Evolutionary conservation across 176 grass and related monocot species (phyloP).

Genomic region (Musa acuminata): DNA sequence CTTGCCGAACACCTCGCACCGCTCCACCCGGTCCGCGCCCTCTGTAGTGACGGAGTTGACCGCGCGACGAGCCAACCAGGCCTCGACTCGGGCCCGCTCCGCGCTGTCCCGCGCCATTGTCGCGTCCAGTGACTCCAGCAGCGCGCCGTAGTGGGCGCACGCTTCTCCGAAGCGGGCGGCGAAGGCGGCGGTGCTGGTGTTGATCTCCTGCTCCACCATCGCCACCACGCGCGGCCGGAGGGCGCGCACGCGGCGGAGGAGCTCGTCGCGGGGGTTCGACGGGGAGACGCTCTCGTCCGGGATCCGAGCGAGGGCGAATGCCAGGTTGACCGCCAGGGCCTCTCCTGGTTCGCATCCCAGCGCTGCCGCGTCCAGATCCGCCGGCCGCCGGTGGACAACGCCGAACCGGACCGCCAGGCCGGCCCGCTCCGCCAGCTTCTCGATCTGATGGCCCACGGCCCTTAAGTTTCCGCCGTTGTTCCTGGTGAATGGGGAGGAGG

Average conservation of each 20-base stretch:
- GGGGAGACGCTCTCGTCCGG: constrained; percentile 88
- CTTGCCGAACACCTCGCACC: constrained; percentile 24
- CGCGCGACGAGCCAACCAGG: background rate
- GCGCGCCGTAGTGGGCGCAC: constrained; percentile 51
- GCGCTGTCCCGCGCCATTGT: constrained; percentile 23
- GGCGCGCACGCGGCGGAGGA: constrained; percentile 75
- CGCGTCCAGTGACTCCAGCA: constrained; percentile 64
- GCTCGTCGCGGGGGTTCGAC: constrained; percentile 78
- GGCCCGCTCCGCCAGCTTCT: constrained; percentile 39
- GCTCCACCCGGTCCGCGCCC: constrained; percentile 7
- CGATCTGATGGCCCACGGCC: constrained; percentile 34
- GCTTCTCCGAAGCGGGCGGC: constrained; percentile 57
- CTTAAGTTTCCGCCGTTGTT: constrained; percentile 1
- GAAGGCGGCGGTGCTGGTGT: constrained; percentile 78
- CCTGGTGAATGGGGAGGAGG: constrained; percentile 48
- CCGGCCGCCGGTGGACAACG: constrained; percentile 40
- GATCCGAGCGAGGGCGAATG: constrained; percentile 65
- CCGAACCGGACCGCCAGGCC: constrained; percentile 43
- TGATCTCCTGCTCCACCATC: constrained; percentile 80
- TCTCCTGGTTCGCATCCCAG: constrained; percentile 57
- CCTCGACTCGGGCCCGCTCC: constrained; percentile 19
- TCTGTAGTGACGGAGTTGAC: constrained; percentile 15
- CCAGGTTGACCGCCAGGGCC: constrained; percentile 67
- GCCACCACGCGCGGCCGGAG: constrained; percentile 53
- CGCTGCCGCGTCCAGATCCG: constrained; percentile 37